Evolutionary conservation across 768 basidiomycete species (phyloP).

Genomic region (Lactarius psammicola): DNA sequence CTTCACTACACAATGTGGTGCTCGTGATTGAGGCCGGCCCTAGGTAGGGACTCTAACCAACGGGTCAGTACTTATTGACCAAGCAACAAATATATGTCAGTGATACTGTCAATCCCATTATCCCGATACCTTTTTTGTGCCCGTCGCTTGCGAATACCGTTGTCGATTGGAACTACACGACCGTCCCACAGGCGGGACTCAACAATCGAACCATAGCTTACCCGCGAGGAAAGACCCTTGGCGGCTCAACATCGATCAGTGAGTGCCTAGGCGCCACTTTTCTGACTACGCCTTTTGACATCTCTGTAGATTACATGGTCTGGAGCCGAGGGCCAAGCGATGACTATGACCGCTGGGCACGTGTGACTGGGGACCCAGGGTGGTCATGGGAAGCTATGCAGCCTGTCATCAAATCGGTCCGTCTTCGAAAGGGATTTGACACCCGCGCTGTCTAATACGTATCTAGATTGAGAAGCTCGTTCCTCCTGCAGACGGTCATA

Average conservation of each 20-base stretch:
- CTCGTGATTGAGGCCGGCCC: conserved; percentile 12
- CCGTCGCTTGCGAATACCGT: conserved; percentile 21
- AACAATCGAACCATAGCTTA: conserved; percentile 28
- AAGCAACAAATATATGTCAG: neutral
- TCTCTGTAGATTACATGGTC: conserved; percentile 15
- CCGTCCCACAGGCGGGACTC: conserved; percentile 30
- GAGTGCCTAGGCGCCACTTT: neutral
- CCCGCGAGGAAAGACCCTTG: conserved; percentile 32
- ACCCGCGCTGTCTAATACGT: neutral
- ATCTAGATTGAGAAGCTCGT: conserved; percentile 22
- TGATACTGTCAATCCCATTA: conserved; percentile 15
- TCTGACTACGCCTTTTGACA: neutral
- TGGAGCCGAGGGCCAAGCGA: conserved; percentile 20
- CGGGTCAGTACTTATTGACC: neutral
- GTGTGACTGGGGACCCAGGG: conserved; percentile 17
- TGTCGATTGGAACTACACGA: conserved; percentile 35
- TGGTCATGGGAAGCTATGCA: conserved; percentile 24
- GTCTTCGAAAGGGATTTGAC: neutral
- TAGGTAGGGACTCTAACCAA: neutral
- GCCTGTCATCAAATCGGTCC: conserved; percentile 12
- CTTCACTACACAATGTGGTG: neutral
- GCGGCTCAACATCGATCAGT: conserved; percentile 34
- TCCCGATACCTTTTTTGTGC: conserved; percentile 29
- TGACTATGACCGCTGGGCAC: conserved; percentile 20
- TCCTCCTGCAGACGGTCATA: conserved; percentile 20